Evolutionary conservation across 208 protist genomes (phyloP).

Genomic region (Porcisia deanei): DNA sequence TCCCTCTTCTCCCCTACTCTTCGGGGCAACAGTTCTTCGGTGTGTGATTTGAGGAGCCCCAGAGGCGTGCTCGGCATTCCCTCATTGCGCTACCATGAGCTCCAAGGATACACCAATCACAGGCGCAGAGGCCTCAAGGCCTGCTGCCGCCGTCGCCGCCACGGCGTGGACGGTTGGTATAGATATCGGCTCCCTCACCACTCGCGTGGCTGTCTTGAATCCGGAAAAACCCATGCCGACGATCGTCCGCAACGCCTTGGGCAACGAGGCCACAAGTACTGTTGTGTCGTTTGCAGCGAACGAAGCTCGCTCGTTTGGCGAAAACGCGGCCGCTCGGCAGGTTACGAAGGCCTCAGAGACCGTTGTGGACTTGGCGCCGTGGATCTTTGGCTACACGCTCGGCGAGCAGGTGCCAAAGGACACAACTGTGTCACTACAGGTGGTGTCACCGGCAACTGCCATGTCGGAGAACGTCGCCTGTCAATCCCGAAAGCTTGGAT

Average conservation of each 20-base stretch:
- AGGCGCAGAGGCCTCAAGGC: conserved; percentile 1
- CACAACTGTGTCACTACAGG: conserved; percentile 12
- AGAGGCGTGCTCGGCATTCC: not conserved
- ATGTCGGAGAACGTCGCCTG: conserved; percentile 22
- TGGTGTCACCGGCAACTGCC: conserved; percentile 19
- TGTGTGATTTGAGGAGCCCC: no score
- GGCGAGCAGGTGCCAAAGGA: conserved; percentile 23
- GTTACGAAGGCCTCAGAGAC: conserved; percentile 64
- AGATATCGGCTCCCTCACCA: conserved; percentile 61
- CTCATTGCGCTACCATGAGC: conserved; percentile 6
- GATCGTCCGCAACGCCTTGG: conserved; percentile 68
- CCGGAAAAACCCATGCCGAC: conserved; percentile 57
- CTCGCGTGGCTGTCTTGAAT: conserved; percentile 57
- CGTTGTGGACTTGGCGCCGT: conserved; percentile 52
- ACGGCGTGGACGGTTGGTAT: conserved; percentile 40
- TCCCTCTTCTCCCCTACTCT: no score
- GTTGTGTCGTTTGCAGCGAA: conserved; percentile 52
- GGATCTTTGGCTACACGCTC: conserved; percentile 39
- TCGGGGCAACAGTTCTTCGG: no score
- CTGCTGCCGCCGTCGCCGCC: conserved; percentile 1
- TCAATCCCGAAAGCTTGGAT: conserved; percentile 17
- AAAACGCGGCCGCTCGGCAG: conserved; percentile 55
- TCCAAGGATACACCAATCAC: not conserved
- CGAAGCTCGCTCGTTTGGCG: conserved; percentile 62
- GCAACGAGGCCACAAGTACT: conserved; percentile 68